Evolutionary conservation across 192 early-diverging fungal genomes (phyloP), one percentile per base, ranked within the genome.

Genomic region (Haplosporangium gracile): DNA sequence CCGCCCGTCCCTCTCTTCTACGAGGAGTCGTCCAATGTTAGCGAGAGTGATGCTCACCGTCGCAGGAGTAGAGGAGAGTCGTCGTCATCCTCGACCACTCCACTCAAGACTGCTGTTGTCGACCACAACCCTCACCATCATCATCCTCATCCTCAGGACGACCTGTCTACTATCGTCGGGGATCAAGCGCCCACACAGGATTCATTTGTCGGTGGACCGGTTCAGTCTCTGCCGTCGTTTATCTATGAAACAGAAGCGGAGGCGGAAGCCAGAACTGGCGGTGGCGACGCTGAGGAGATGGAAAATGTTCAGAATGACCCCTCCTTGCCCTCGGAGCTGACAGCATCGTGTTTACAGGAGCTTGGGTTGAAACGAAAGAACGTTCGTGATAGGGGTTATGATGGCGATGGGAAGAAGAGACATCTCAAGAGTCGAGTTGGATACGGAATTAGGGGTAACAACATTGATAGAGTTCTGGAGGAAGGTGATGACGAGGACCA

Each of bases 341-440:
- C 75, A 2, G 42, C 75, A 3, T 76, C 75, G 5, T 76, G 75
- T 68, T 63, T 76, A 11, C 60, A 76, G 43, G 75, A 76, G 32
- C 42, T 76, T n/a, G 75, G 75, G 8, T 26, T 76, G 73, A 32
- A 74, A 53, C 29, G 49, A 15, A 53, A 74, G 47, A 57, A 57
- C 16, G n/a, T 57, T 57, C 55, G 55, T 9, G 55, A n/a, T 18
- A 57, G n/a, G 24, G 8, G 24, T n/a, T 55, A 55, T n/a, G 53
- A 22, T n/a, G 22, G 5, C 24, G 24, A 24, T 18, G 47, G 47
- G 49, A 51, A 20, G 6, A 57, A 57, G 55, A 57, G 55, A 10
- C 55, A 57, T 26, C 7, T 26, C 55, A 57, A 57, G 55, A 57
- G 55, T 26, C 55, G 55, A 26, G 55, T 15, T 18, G 55, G 55